Base-by-base conservation (phyloP, 768 basidiomycete species). In the Auricularia heimuer region DNA sequence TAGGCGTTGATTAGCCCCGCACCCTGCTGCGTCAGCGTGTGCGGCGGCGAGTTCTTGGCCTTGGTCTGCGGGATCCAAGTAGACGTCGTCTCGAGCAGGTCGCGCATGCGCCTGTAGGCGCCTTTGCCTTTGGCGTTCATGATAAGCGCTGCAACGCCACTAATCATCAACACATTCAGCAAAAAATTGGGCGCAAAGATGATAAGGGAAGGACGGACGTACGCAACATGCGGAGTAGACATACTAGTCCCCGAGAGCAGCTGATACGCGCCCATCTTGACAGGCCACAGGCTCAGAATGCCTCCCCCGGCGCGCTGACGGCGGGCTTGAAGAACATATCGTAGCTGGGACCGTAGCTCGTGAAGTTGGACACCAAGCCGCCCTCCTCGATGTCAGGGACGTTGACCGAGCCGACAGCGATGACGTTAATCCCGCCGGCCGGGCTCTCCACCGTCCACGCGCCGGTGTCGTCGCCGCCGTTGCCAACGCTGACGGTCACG, bases 261-360 rank as follows among this genome's bases (percentile, higher is more conserved):
- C 35, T 61, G 37, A 24, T 65, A 61, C 3, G 65, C 62, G 44
- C 69, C 67, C 44, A 58, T 47, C 11, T 54, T 16, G 16, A 66
- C 4, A 2, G 69, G 69, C 33, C 65, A 64, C 18, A 69, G 69
- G n/a, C 65, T 66, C 4, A 69, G 61, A 47, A 71, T 69, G 62
- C 66, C 63, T 11, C 67, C 66, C 69, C 69, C 1, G 70, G 70
- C 11, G 67, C 70, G 6, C 62, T 24, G 37, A 71, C 42, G 21
- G 68, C 64, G 1, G 69, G 68, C 64, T 72, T 73, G 66, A 68
- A 56, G 54, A 54, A 65, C n/a, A 71, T 44, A 72, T 54, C 67
- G 63, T 76, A 73, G 10, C 77, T 75, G 3, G 76, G 77, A 3
- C 76, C 76, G 45, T 70, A 73, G n/a, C 69, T 64, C 35, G 71